These are phyloP conservation scores for Penicillium sp. DNA, from an alignment of 2,329 filamentous ascomycete species.

Conservation along the genomic window DNA sequence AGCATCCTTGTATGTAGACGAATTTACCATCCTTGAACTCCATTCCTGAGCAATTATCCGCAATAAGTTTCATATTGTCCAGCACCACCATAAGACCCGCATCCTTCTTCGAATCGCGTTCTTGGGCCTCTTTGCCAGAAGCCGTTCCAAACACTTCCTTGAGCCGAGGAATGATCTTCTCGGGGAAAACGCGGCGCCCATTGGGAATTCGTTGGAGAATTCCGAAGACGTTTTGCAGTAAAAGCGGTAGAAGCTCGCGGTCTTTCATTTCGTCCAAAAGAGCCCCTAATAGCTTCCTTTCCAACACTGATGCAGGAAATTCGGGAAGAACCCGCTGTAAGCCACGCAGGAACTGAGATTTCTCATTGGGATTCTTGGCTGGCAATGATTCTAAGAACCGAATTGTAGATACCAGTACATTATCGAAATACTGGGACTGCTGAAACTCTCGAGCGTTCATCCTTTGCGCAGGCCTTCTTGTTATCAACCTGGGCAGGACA, in stretches of 20 bases:
- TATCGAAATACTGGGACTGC: slow-evolving; percentile 93
- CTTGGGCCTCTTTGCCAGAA: slow-evolving; percentile 48
- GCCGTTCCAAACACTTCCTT: slow-evolving; percentile 73
- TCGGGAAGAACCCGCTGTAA: slow-evolving; percentile 81
- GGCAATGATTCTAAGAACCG: slow-evolving; percentile 89
- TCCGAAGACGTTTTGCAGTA: slow-evolving; percentile 88
- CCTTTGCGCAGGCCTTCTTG: slow-evolving; percentile 77
- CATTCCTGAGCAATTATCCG: slow-evolving; percentile 78
- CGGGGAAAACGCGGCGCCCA: slow-evolving; percentile 72
- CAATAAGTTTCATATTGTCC: slow-evolving; percentile 71
- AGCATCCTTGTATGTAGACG: not conserved
- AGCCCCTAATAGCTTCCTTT: slow-evolving; percentile 87
- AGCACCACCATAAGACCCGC: slow-evolving; percentile 87
- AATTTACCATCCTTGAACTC: slow-evolving; percentile 85
- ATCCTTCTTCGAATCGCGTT: slow-evolving; percentile 78
- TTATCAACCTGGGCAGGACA: slow-evolving; percentile 80
- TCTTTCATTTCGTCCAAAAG: slow-evolving; percentile 93
- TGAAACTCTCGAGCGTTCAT: slow-evolving; percentile 89
- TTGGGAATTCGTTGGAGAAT: slow-evolving; percentile 75
- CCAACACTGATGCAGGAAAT: slow-evolving; percentile 88
- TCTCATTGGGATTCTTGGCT: slow-evolving; percentile 86
- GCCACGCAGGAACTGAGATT: slow-evolving; percentile 84
- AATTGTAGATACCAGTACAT: slow-evolving; percentile 91
- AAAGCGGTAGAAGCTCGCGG: slow-evolving; percentile 73
- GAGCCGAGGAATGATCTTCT: slow-evolving; percentile 78